A percentile compares a stretch with the other conserved stretches of the same genome.
These are phyloP conservation scores for Hibiscus syriacus DNA, from an alignment of 345 rosid species.

Conservation along the genomic window DNA sequence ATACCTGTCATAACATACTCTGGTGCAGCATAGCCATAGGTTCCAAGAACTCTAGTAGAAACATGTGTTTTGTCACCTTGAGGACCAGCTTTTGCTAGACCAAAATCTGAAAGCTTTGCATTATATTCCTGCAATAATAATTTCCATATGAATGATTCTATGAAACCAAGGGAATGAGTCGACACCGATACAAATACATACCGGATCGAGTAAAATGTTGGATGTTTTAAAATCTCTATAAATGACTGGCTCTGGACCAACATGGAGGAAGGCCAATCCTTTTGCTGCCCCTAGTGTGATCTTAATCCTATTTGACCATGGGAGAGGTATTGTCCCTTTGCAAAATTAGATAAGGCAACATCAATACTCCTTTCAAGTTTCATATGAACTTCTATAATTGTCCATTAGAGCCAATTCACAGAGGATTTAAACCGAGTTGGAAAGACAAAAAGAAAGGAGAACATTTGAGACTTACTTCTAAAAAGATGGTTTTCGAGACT, in stretches of 20 bases:
- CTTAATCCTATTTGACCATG: slow-evolving; percentile 79
- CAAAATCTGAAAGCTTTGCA: slow-evolving; percentile 81
- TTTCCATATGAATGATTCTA: slow-evolving; percentile 5
- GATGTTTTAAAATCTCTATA: slow-evolving; percentile 98
- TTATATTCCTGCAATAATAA: slow-evolving; percentile 52
- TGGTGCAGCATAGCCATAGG: slow-evolving; percentile 84
- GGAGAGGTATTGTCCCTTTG: slow-evolving; percentile 74
- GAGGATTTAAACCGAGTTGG: too few species aligned
- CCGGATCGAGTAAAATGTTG: slow-evolving; percentile 89
- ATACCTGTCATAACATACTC: slow-evolving; percentile 77
- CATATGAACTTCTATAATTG: not conserved
- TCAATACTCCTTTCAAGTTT: slow-evolving; percentile 19
- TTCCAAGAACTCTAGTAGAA: slow-evolving; percentile 78
- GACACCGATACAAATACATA: slow-evolving; percentile 14
- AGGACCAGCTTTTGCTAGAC: slow-evolving; percentile 81
- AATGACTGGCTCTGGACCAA: slow-evolving; percentile 80
- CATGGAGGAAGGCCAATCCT: slow-evolving; percentile 93
- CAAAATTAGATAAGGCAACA: slow-evolving; percentile 16
- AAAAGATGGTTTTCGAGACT: slow-evolving; percentile 98
- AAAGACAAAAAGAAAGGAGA: slow-evolving; percentile 8
- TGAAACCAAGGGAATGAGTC: not conserved
- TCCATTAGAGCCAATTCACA: not conserved
- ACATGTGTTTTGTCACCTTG: slow-evolving; percentile 87
- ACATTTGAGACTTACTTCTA: slow-evolving; percentile 54
- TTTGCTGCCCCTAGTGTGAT: slow-evolving; percentile 94